phyloP scores from a whole-genome alignment of 345 rosid genomes.

The Linum usitatissimum region DNA sequence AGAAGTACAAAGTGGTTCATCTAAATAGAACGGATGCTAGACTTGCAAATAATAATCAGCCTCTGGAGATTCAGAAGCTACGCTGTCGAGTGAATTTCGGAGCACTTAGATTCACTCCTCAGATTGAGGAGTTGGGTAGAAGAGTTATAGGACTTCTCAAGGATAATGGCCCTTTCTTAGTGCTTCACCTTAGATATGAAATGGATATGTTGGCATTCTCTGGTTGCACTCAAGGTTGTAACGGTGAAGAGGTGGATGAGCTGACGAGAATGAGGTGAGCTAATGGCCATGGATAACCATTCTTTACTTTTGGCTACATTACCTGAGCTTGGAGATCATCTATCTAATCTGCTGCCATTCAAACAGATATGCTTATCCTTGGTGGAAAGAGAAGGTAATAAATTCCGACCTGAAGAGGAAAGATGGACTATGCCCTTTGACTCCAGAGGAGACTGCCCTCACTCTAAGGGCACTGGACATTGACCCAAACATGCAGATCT shows the following conservation, averaged over 20 bases:
- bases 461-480: slow-evolving; percentile 61
- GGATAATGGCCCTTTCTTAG: slow-evolving; percentile 72
- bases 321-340: background rate
- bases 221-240: slow-evolving; percentile 91
- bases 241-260: slow-evolving; percentile 61
- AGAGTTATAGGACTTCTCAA: slow-evolving; percentile 55
- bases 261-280: slow-evolving; percentile 74
- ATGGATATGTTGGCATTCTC: slow-evolving; percentile 99
- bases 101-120: slow-evolving; percentile 64
- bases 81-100: slow-evolving; percentile 84
- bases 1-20: slow-evolving; percentile 73
- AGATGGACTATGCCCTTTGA: slow-evolving; percentile 86
- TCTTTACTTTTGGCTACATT: background rate
- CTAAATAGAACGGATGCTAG: slow-evolving; percentile 87
- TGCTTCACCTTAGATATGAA: slow-evolving; percentile 91
- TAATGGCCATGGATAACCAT: background rate
- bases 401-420: slow-evolving; percentile 72
- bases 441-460: slow-evolving; percentile 96
- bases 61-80: slow-evolving; percentile 73
- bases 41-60: slow-evolving; percentile 74
- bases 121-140: slow-evolving; percentile 79
- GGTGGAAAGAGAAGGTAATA: slow-evolving; percentile 83
- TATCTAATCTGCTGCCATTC: slow-evolving; percentile 1
- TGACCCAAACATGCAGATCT: slow-evolving; percentile 66
- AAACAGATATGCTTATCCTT: slow-evolving; percentile 69